Conservation (phyloP, 2,329 filamentous ascomycete genomes). For the Pseudogymnoascus destructans region DNA sequence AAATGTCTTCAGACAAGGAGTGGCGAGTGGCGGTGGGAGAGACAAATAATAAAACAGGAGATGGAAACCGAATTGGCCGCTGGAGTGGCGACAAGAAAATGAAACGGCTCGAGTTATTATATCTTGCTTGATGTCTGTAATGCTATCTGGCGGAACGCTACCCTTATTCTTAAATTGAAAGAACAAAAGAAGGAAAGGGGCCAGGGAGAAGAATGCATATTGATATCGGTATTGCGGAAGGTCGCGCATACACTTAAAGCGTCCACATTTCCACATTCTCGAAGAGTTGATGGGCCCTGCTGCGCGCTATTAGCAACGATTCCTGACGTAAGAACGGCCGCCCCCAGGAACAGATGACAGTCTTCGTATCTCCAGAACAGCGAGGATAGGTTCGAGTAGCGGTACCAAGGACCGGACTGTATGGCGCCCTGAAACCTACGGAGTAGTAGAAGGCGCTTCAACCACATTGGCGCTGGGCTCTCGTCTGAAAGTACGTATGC, state of each 20-base stretch:
- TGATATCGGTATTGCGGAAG: slow-evolving; percentile 7
- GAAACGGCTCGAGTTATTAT: not conserved
- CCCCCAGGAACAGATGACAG: slow-evolving; percentile 1
- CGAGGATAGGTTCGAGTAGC: not conserved
- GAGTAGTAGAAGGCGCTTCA: not conserved
- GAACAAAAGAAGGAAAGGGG: not conserved
- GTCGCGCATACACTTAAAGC: slow-evolving; percentile 5
- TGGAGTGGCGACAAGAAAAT: not conserved
- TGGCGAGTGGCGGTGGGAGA: not conserved
- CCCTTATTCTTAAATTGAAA: slow-evolving; percentile 3
- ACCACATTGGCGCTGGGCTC: not conserved
- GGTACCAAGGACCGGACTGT: not conserved
- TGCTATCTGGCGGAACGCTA: not conserved
- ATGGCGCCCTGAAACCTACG: not conserved
- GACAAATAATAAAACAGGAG: not conserved
- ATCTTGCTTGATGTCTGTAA: slow-evolving; percentile 4
- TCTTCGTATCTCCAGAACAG: slow-evolving; percentile 4
- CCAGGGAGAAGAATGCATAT: not conserved
- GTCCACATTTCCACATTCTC: slow-evolving; percentile 4
- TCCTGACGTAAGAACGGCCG: not conserved
- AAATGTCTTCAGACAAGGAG: not conserved
- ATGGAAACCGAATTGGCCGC: not conserved
- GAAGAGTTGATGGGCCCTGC: not conserved
- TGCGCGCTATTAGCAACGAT: slow-evolving; percentile 1
- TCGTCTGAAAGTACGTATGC: slow-evolving; percentile 2